A percentile compares a stretch with the other conserved stretches of the same genome.
phyloP scores from a whole-genome alignment of 176 grass and related monocot species.

The Avena insularis region DNA sequence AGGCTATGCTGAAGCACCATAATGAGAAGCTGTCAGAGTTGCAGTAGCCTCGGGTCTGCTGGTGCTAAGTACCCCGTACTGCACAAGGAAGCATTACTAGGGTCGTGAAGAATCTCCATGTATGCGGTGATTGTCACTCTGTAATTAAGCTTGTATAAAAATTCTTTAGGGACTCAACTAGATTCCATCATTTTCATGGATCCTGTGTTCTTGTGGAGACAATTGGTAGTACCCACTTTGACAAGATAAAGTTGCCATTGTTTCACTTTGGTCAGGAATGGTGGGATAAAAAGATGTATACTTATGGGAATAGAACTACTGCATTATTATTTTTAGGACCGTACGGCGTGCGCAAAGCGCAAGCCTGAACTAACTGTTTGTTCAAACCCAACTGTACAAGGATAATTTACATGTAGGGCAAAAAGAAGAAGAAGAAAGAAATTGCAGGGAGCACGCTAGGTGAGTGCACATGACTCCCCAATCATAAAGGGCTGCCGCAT shows the following conservation, averaged over 20 bases:
- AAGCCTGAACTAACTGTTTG: too few relatives aligned
- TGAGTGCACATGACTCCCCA: too few relatives aligned
- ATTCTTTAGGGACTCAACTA: conserved; percentile 60
- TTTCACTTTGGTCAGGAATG: neutral
- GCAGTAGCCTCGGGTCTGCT: conserved; percentile 49
- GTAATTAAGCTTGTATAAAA: conserved; percentile 53
- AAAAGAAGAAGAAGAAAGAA: too few relatives aligned
- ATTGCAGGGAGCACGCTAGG: too few relatives aligned
- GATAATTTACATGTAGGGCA: too few relatives aligned
- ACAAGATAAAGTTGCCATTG: neutral
- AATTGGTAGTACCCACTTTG: conserved; percentile 32
- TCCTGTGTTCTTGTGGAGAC: conserved; percentile 58
- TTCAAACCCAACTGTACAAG: too few relatives aligned
- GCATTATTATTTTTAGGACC: too few relatives aligned
- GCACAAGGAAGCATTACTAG: conserved; percentile 54
- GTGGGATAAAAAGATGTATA: too few relatives aligned
- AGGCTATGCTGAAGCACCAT: conserved; percentile 47
- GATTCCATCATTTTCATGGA: conserved; percentile 61
- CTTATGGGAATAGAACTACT: too few relatives aligned
- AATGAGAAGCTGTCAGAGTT: conserved; percentile 52
- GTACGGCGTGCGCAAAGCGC: too few relatives aligned
- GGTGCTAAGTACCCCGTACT: conserved; percentile 27
- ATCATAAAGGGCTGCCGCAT: too few relatives aligned
- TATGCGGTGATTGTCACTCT: conserved; percentile 52
- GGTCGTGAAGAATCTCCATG: conserved; percentile 65